A percentile compares a stretch with the other conserved stretches of the same genome.
These are phyloP conservation scores for Zea luxurians DNA, from an alignment of 176 grass and related monocot genomes.

Conservation along the genomic window DNA sequence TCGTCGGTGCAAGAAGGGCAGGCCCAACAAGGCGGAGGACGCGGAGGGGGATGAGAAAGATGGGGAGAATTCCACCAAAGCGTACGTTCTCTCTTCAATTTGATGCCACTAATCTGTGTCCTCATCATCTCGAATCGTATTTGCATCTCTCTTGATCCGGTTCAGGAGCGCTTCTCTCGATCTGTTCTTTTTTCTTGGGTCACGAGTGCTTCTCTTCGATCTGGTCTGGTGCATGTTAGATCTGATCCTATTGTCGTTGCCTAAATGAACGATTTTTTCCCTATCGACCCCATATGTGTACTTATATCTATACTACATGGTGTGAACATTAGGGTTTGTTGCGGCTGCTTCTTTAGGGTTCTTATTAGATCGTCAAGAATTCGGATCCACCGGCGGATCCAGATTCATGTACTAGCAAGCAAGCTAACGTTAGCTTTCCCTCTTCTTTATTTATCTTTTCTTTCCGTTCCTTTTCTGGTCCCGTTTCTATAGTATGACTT, in stretches of 20 bases:
- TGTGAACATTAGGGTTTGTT: conserved; percentile 51
- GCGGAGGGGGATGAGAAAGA: conserved; percentile 47
- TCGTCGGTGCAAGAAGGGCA: conserved; percentile 58
- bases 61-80: conserved; percentile 68
- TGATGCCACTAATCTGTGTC: conserved; percentile 7
- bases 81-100: conserved; percentile 48
- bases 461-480: conserved; percentile 25
- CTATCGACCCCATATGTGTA: neutral
- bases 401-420: neutral
- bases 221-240: conserved; percentile 21
- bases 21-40: conserved; percentile 45
- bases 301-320: neutral
- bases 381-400: conserved; percentile 11
- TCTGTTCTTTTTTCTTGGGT: no score
- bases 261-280: neutral
- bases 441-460: neutral
- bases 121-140: conserved; percentile 27
- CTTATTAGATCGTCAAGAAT: conserved; percentile 24
- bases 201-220: neutral
- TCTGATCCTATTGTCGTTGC: conserved; percentile 27
- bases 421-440: conserved; percentile 2
- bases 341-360: conserved; percentile 33
- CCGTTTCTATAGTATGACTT: conserved; percentile 34
- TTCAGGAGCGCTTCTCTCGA: neutral
- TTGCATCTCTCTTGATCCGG: neutral